Evolutionary conservation across 192 early-diverging fungal genomes (phyloP).

Genomic region (Haplosporangium gracile): DNA sequence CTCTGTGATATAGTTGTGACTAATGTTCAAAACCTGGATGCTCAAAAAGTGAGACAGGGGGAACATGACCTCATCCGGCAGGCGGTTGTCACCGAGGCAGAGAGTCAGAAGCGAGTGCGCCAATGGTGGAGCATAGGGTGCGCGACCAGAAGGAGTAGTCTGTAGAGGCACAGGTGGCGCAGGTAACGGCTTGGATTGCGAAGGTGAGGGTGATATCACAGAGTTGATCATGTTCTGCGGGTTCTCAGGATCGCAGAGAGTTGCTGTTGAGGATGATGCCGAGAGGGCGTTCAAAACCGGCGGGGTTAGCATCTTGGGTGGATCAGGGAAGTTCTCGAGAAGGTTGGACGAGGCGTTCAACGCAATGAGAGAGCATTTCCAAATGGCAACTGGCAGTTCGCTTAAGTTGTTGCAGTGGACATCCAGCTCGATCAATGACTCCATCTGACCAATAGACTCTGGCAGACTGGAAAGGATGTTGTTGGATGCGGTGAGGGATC

Average conservation of each 20-base stretch:
- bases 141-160: constrained; percentile 19
- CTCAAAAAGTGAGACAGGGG: constrained; percentile 80
- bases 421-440: constrained; percentile 73
- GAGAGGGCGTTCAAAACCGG: constrained; percentile 1
- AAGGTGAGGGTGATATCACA: constrained; percentile 59
- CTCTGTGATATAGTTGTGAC: constrained; percentile 87
- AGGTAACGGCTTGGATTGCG: constrained; percentile 58
- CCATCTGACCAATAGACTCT: constrained; percentile 74
- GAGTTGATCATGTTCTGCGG: constrained; percentile 22
- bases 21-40: constrained; percentile 83
- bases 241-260: not conserved
- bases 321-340: constrained; percentile 85
- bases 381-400: constrained; percentile 80
- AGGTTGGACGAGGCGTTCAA: constrained; percentile 89
- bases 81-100: constrained; percentile 85
- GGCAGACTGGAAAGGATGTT: constrained; percentile 79
- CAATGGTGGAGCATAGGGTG: constrained; percentile 63
- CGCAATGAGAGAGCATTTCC: constrained; percentile 76
- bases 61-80: constrained; percentile 85
- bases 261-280: constrained; percentile 3
- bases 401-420: constrained; percentile 84
- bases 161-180: constrained; percentile 41
- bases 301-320: constrained; percentile 38
- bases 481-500: constrained; percentile 72
- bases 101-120: constrained; percentile 69